Conservation (phyloP, 2,329 filamentous ascomycete species). For the Cercospora citrullina region DNA sequence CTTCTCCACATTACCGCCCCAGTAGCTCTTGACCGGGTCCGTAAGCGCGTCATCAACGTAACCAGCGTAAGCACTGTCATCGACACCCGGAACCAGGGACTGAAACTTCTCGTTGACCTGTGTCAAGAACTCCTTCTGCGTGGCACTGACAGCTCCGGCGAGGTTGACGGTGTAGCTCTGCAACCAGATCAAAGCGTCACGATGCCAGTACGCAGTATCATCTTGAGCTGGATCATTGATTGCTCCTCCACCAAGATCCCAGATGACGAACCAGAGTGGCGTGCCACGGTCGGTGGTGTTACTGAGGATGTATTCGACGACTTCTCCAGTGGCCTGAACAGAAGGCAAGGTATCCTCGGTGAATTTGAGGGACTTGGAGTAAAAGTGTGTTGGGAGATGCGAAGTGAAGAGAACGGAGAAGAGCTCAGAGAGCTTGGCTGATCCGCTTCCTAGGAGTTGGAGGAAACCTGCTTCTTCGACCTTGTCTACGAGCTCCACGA, state of each 20-base stretch:
- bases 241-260: constrained; percentile 21
- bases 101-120: constrained; percentile 7
- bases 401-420: constrained; percentile 18
- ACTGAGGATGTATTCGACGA: constrained; percentile 22
- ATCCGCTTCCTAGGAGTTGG: background rate
- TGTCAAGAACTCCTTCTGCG: constrained; percentile 15
- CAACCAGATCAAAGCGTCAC: constrained; percentile 24
- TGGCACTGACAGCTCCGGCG: background rate
- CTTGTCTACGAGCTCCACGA: constrained; percentile 15
- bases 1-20: constrained; percentile 32
- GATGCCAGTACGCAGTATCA: constrained; percentile 21
- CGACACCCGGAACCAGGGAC: constrained; percentile 10
- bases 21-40: constrained; percentile 34
- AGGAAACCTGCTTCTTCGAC: constrained; percentile 13
- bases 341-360: constrained; percentile 9
- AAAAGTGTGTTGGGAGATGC: constrained; percentile 24
- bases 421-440: constrained; percentile 13
- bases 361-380: constrained; percentile 23
- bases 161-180: constrained; percentile 23
- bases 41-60: constrained; percentile 35
- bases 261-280: constrained; percentile 24
- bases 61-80: constrained; percentile 22
- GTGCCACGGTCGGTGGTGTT: constrained; percentile 16
- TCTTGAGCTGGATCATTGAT: constrained; percentile 19
- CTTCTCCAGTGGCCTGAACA: constrained; percentile 1